A percentile compares a stretch with the other conserved stretches of the same genome.
Conservation (phyloP, 2,329 filamentous ascomycete species). For the Alternaria brassicae region DNA sequence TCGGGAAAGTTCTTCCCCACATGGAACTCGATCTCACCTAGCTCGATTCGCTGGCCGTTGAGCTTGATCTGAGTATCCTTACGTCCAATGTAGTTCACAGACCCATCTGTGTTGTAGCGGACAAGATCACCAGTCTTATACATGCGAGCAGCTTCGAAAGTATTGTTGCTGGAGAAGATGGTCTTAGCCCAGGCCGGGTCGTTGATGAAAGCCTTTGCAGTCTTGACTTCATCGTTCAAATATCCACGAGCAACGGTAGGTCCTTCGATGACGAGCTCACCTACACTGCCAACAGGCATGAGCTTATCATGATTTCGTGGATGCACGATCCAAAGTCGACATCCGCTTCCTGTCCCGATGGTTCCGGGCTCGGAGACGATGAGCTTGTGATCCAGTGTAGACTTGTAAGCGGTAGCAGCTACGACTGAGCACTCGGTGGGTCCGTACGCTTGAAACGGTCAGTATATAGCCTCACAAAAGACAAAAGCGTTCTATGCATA, state of each 20-base stretch:
- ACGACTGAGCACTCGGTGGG: conserved; percentile 45
- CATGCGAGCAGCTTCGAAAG: conserved; percentile 25
- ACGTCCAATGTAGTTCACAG: conserved; percentile 38
- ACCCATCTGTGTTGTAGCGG: conserved; percentile 32
- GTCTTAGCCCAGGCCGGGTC: conserved; percentile 34
- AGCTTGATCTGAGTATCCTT: conserved; percentile 44
- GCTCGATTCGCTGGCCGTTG: conserved; percentile 40
- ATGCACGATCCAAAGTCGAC: conserved; percentile 52
- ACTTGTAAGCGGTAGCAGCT: conserved; percentile 33
- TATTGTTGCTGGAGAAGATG: conserved; percentile 15
- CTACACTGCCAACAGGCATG: conserved; percentile 41
- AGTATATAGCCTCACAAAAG: not conserved
- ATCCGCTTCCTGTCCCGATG: conserved; percentile 44
- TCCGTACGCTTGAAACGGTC: conserved; percentile 34
- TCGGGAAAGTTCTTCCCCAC: conserved; percentile 45
- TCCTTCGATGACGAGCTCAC: conserved; percentile 55
- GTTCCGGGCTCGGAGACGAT: conserved; percentile 36
- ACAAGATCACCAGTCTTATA: conserved; percentile 33
- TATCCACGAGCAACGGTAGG: conserved; percentile 51
- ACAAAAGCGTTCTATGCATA: conserved; percentile 39
- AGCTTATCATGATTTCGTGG: conserved; percentile 47
- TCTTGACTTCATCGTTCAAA: conserved; percentile 33
- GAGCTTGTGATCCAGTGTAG: conserved; percentile 33
- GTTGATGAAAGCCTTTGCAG: conserved; percentile 39
- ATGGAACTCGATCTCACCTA: conserved; percentile 41